Conservation (phyloP, 2,329 filamentous ascomycete genomes). For the Calonectria henricotiae region DNA sequence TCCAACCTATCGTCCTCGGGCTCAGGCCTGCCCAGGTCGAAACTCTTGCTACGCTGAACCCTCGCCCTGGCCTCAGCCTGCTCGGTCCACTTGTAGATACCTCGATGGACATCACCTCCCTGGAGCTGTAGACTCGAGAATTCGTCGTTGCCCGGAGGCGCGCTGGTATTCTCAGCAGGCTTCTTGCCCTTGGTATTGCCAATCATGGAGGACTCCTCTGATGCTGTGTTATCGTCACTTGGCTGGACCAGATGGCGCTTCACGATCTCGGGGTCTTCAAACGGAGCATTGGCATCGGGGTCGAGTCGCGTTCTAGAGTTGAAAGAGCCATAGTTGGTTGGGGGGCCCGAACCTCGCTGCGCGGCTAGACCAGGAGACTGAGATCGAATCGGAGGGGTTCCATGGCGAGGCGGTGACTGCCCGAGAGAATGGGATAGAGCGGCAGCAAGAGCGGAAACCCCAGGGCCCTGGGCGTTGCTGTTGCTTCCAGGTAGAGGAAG, state of each 20-base stretch:
- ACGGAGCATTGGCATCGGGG: conserved; percentile 69
- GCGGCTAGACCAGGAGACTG: conserved; percentile 61
- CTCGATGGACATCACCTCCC: conserved; percentile 93
- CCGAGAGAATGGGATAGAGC: conserved; percentile 85
- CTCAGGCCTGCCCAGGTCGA: conserved; percentile 82
- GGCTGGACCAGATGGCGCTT: conserved; percentile 89
- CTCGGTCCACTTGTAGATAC: conserved; percentile 97
- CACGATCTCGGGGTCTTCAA: conserved; percentile 93
- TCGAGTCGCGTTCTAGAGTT: conserved; percentile 76
- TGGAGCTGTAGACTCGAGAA: conserved; percentile 96
- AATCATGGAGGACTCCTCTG: conserved; percentile 64
- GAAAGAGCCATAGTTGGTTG: conserved; percentile 89
- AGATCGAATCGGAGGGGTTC: conserved; percentile 70
- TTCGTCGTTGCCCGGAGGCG: conserved; percentile 77
- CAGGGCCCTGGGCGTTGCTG: conserved; percentile 80
- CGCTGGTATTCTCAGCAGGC: conserved; percentile 58
- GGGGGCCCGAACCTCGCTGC: conserved; percentile 64
- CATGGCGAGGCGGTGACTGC: conserved; percentile 79
- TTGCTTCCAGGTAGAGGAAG: conserved; percentile 78
- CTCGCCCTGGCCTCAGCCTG: conserved; percentile 82
- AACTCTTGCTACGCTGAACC: conserved; percentile 88
- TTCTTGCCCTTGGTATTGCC: conserved; percentile 72
- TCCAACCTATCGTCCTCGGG: conserved; percentile 87
- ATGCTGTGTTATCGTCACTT: conserved; percentile 64
- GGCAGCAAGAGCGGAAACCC: conserved; percentile 89